These are phyloP conservation scores for Casaregolazyma lundiana DNA, from an alignment of 1,139 yeast species.

Conservation along the genomic window DNA sequence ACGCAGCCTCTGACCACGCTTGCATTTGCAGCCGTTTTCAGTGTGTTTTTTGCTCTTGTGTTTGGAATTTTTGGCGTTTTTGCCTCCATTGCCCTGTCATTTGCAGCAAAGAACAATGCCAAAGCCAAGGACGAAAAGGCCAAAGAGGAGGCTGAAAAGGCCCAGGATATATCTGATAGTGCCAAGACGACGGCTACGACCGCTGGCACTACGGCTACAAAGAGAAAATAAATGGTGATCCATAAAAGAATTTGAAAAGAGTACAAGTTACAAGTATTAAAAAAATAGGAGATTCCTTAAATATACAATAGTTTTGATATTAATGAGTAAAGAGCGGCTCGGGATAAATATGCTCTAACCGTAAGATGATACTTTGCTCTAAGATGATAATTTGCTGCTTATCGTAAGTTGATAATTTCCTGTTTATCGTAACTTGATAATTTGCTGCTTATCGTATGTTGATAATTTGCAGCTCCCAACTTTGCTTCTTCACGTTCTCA, in stretches of 20 bases:
- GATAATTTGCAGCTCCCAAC: too few species aligned
- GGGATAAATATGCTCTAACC: too few species aligned
- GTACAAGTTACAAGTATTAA: not conserved
- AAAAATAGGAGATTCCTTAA: not conserved
- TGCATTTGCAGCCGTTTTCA: slow-evolving; percentile 22
- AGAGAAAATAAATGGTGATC: slow-evolving; percentile 18
- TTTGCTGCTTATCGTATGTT: too few species aligned
- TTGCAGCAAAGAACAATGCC: slow-evolving; percentile 16
- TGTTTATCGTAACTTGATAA: too few species aligned
- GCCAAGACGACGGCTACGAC: slow-evolving; percentile 15
- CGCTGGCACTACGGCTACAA: slow-evolving; percentile 21
- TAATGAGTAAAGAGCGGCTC: too few species aligned
- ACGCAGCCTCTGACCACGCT: slow-evolving; percentile 35
- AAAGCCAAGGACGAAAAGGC: slow-evolving; percentile 16
- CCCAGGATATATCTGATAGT: slow-evolving; percentile 12
- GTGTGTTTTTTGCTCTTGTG: slow-evolving; percentile 22
- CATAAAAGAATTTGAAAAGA: not conserved
- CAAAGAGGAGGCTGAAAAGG: slow-evolving; percentile 13
- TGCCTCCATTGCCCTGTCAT: slow-evolving; percentile 18
- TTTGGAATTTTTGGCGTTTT: slow-evolving; percentile 27
- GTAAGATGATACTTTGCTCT: too few species aligned
- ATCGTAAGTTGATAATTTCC: too few species aligned
- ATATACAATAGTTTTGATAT: not conserved
- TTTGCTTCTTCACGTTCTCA: too few species aligned
- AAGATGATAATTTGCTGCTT: too few species aligned